A percentile compares a stretch with the other conserved stretches of the same genome.
Evolutionary conservation across 2,329 filamentous ascomycete genomes (phyloP).

Genomic region (Penicillium sp.): DNA sequence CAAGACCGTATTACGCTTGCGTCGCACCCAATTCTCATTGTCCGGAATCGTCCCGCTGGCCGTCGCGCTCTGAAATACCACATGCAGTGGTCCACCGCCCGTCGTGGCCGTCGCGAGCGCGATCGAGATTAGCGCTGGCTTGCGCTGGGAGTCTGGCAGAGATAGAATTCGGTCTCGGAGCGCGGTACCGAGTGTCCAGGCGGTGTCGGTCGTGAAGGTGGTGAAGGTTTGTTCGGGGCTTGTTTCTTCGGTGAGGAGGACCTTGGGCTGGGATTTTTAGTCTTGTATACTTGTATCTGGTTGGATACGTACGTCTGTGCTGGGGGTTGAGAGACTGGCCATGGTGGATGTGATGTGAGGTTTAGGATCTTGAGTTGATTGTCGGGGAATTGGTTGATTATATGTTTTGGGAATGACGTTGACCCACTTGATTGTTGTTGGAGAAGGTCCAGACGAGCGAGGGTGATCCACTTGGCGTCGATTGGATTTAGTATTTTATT

Average conservation of each 20-base stretch:
- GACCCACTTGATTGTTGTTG: background rate
- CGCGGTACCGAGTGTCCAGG: slow-evolving; percentile 35
- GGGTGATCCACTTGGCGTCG: too few relatives aligned
- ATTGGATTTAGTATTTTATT: too few relatives aligned
- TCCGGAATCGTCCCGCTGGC: slow-evolving; percentile 64
- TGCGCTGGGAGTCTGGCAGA: slow-evolving; percentile 29
- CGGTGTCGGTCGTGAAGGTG: slow-evolving; percentile 37
- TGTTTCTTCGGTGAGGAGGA: slow-evolving; percentile 29
- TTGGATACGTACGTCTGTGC: slow-evolving; percentile 25
- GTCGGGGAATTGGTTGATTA: too few relatives aligned
- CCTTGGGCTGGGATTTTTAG: slow-evolving; percentile 20
- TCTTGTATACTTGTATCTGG: slow-evolving; percentile 1
- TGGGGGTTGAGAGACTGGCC: slow-evolving; percentile 24
- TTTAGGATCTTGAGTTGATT: too few relatives aligned
- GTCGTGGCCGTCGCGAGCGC: slow-evolving; percentile 23
- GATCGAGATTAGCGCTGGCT: slow-evolving; percentile 40
- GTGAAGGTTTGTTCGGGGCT: slow-evolving; percentile 29
- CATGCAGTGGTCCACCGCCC: slow-evolving; percentile 42
- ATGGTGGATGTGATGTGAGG: too few relatives aligned
- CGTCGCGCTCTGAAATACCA: slow-evolving; percentile 65
- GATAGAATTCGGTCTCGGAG: slow-evolving; percentile 37
- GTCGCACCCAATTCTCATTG: slow-evolving; percentile 62
- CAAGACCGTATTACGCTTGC: slow-evolving; percentile 67
- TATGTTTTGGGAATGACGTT: background rate
- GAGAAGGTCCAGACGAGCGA: slow-evolving; percentile 3